Percentiles rank a stretch among this genome's conserved stretches.
phyloP scores from a whole-genome alignment of 2,329 filamentous ascomycete species.

The Cladosporium sp. region DNA sequence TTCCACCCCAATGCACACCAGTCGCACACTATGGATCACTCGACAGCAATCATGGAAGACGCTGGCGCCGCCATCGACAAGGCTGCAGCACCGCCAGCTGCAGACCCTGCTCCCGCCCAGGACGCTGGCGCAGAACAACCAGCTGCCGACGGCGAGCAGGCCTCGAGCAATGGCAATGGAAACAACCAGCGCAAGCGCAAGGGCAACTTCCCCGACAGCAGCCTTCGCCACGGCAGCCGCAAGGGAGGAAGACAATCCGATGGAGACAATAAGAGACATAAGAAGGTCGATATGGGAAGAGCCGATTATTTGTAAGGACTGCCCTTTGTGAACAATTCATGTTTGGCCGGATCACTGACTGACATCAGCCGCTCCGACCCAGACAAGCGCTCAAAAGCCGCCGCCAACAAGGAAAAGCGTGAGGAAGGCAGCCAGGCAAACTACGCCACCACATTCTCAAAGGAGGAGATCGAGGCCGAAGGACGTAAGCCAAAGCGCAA shows the following conservation, averaged over 20 bases:
- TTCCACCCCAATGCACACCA: conserved; percentile 22
- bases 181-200: conserved; percentile 31
- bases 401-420: conserved; percentile 46
- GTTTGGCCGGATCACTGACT: conserved; percentile 40
- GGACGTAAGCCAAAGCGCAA: conserved; percentile 90
- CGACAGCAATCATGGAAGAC: conserved; percentile 35
- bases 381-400: conserved; percentile 50
- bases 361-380: conserved; percentile 43
- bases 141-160: conserved; percentile 18
- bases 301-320: conserved; percentile 62
- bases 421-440: conserved; percentile 43
- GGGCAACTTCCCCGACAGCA: conserved; percentile 29
- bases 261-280: conserved; percentile 43
- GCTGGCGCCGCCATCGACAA: conserved; percentile 28
- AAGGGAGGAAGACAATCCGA: conserved; percentile 26
- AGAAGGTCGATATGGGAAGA: conserved; percentile 67
- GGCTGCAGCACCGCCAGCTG: conserved; percentile 19
- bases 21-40: conserved; percentile 34
- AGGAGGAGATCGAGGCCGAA: conserved; percentile 86
- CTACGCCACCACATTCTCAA: conserved; percentile 53
- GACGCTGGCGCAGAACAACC: conserved; percentile 3
- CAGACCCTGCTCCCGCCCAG: background rate
- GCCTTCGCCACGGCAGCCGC: conserved; percentile 26
- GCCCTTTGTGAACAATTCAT: background rate
- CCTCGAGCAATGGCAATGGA: conserved; percentile 21